Base-by-base conservation (phyloP, 176 grass and related monocot genomes). In the Carex parvula region DNA sequence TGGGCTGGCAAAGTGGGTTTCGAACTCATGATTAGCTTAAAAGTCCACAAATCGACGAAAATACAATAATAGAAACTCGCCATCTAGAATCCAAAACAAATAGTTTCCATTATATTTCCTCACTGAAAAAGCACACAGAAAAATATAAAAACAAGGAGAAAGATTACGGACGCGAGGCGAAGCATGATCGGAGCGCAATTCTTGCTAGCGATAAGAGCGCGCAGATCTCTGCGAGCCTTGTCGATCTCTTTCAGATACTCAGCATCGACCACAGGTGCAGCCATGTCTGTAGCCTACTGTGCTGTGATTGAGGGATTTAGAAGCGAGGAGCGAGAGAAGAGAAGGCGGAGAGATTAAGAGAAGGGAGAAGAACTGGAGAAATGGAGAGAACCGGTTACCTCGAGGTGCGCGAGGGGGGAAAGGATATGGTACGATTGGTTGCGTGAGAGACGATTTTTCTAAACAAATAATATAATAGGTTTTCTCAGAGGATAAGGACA, bases 151-250 rank as follows among this genome's bases (percentile, higher is more conserved):
- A 58, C 6, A 50, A 8, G 18, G 11, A 20, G 18, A 4, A 30
- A 18, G 30, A 0, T 20, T 2, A 89, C 96, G 44, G 59, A 98
- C 96, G 93, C 96, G 80, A 98, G 91, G 80, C 96, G 96, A 81
- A 98, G 96, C 89, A 98, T 93, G 93, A 98, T 91, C 18, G 96
- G 96, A 46, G 96, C 92, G 88, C 96, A 98, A 78, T 90, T 94
- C 88, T 93, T 95, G 91, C 71, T 85, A 41, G 96, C 85, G 89
- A 98, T 93, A 79, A 98, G 93, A 85, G 89, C 91, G 54, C 96
- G 96, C 64, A 98, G 93, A n/a, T 85, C 71, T 83, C 93, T 81
- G 70, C 96, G 96, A 32, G 89, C 96, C 91, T 67, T 92, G 84
- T 95, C 96, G 88, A 98, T 87, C 87, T 93, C 91, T 81, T 91